These are phyloP conservation scores for Aspergillus nanangensis DNA, from an alignment of 495 filamentous ascomycete genomes.

Conservation along the genomic window DNA sequence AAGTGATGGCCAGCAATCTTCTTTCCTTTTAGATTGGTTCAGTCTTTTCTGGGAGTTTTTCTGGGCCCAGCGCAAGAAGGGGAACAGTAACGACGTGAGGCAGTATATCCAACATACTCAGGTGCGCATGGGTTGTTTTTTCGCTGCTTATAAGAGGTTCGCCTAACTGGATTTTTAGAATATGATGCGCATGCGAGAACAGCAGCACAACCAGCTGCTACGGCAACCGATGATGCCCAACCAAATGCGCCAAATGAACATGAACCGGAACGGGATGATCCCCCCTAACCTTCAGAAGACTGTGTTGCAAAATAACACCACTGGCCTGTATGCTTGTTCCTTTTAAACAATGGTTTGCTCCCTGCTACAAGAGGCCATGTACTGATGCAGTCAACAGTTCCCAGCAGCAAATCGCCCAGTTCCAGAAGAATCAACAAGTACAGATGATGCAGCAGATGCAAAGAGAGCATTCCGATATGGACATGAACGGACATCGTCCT, in stretches of 20 bases:
- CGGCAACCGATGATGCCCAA: constrained; percentile 68
- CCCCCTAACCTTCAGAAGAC: constrained; percentile 58
- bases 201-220: constrained; percentile 61
- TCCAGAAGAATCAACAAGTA: constrained; percentile 63
- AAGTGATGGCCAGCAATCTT: constrained; percentile 57
- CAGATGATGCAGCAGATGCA: constrained; percentile 73
- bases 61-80: constrained; percentile 64
- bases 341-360: neutral
- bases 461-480: constrained; percentile 79
- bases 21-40: constrained; percentile 93
- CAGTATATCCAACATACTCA: constrained; percentile 78
- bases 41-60: constrained; percentile 95
- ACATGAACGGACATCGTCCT: constrained; percentile 76
- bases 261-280: constrained; percentile 44
- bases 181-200: constrained; percentile 39
- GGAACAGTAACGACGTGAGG: constrained; percentile 49
- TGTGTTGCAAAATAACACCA: constrained; percentile 69
- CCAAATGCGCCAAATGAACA: constrained; percentile 54
- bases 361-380: constrained; percentile 3
- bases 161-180: constrained; percentile 23
- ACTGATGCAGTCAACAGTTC: constrained; percentile 23
- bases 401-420: constrained; percentile 53
- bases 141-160: constrained; percentile 3
- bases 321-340: constrained; percentile 33
- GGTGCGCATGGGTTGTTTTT: constrained; percentile 46